These are phyloP conservation scores for Suillus plorans DNA, from an alignment of 768 basidiomycete species.

Conservation along the genomic window DNA sequence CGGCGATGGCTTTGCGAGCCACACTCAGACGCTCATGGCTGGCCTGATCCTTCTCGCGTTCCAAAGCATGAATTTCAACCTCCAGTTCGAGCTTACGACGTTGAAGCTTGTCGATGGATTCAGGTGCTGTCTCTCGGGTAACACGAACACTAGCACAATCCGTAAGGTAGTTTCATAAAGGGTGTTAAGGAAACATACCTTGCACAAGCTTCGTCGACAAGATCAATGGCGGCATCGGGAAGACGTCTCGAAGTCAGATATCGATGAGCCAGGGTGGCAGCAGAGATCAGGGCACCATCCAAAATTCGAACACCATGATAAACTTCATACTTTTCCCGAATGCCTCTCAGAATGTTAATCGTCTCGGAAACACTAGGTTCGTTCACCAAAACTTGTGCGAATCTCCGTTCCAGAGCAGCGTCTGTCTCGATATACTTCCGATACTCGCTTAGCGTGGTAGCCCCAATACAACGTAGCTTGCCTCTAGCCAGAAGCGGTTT, in stretches of 20 bases:
- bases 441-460: constrained; percentile 92
- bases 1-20: constrained; percentile 77
- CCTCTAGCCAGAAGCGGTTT: constrained; percentile 91
- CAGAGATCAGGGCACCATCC: constrained; percentile 85
- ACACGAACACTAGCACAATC: constrained; percentile 68
- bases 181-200: constrained; percentile 45
- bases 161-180: background rate
- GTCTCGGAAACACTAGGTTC: constrained; percentile 89
- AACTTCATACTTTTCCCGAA: constrained; percentile 92
- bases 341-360: constrained; percentile 91
- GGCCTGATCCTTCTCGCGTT: constrained; percentile 87
- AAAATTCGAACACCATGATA: constrained; percentile 88
- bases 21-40: constrained; percentile 78
- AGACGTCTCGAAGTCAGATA: constrained; percentile 82
- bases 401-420: constrained; percentile 85
- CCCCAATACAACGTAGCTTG: constrained; percentile 77
- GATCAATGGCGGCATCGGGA: constrained; percentile 87
- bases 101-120: constrained; percentile 89
- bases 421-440: constrained; percentile 93
- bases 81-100: constrained; percentile 88
- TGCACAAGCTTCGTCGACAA: constrained; percentile 91
- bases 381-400: constrained; percentile 91
- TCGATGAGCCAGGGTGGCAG: constrained; percentile 89
- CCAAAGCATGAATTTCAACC: constrained; percentile 92
- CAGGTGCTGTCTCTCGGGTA: constrained; percentile 91